Conservation (phyloP, 140 eudicot genomes). For the Anethum foeniculum region DNA sequence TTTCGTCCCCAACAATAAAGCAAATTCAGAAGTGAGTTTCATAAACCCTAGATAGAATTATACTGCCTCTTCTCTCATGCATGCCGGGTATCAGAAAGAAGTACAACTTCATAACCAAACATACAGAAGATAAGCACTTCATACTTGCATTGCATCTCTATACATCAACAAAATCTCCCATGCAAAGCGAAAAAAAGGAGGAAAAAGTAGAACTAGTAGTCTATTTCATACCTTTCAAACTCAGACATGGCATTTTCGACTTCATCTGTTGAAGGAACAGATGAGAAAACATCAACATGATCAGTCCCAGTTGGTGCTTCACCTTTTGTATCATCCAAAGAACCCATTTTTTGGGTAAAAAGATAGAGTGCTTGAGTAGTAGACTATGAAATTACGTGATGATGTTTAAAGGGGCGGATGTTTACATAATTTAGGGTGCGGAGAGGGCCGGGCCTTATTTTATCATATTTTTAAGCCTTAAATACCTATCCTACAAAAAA, state of each 20-base stretch:
- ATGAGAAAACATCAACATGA: constrained; percentile 16
- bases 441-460: no score
- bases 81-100: no score
- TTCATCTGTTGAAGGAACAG: constrained; percentile 42
- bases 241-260: constrained; percentile 43
- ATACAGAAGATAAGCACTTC: not conserved
- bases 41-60: not conserved
- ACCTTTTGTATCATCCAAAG: not conserved
- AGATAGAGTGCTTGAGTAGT: no score
- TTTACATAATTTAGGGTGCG: no score
- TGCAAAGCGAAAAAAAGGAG: not conserved
- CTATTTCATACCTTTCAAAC: constrained; percentile 24
- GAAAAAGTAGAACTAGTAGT: not conserved
- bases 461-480: no score
- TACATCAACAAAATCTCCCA: not conserved
- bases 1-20: not conserved
- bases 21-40: not conserved
- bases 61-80: not conserved
- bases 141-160: no score
- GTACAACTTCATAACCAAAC: not conserved
- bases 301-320: no score
- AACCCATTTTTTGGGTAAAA: no score
- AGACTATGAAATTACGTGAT: no score
- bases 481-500: no score
- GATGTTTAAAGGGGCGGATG: no score